Evolutionary conservation across 768 basidiomycete species (phyloP), one percentile per base, ranked within the genome.

Genomic region (Suillus americanus): DNA sequence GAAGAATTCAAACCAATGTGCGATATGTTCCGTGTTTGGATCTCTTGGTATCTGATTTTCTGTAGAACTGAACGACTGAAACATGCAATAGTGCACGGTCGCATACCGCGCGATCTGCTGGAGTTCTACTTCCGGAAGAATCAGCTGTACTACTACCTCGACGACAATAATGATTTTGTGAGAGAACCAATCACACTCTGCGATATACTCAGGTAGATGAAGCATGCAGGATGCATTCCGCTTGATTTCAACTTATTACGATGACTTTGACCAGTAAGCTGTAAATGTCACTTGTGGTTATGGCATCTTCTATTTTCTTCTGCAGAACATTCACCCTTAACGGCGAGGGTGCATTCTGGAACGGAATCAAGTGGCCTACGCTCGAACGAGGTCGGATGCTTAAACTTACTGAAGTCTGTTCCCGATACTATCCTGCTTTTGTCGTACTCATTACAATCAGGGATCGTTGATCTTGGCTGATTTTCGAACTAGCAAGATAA

Each of bases 1-100:
- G 70, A 70, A 64, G 35, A 70, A 41, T 70, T 65, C 51, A 50
- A 65, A 30, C 64, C 67, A 20, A 53, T 60, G 69, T 70, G 43
- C 43, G 69, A 62, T 48, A 53, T 23, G 16, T 43, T 3, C 18
- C 54, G 9, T 5, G 16, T 55, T 38, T 20, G 2, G 10, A 25
- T 40, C 18, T 25, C 25, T 20, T 18, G 56, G 38, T 40, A 18
- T 40, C 56, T 57, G 56, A 57, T 40, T 57, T 40, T 10, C 12
- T 4, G 3, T 40, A 57, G 56, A 57, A 3, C 56, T 20, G 37
- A 40, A 25, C 38, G 37, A 57, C 25, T 57, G 38, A 57, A 57
- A 12, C 23, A 57, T 28, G 60, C 54, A n/a, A 28, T 60, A 8
- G 30, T 28, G 6, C 60, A 70, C 16, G 69, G 69, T 13, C 69